Evolutionary conservation across 2,329 filamentous ascomycete species (phyloP), one percentile per base, ranked within the genome.

Genomic region (Penicillium sp.): DNA sequence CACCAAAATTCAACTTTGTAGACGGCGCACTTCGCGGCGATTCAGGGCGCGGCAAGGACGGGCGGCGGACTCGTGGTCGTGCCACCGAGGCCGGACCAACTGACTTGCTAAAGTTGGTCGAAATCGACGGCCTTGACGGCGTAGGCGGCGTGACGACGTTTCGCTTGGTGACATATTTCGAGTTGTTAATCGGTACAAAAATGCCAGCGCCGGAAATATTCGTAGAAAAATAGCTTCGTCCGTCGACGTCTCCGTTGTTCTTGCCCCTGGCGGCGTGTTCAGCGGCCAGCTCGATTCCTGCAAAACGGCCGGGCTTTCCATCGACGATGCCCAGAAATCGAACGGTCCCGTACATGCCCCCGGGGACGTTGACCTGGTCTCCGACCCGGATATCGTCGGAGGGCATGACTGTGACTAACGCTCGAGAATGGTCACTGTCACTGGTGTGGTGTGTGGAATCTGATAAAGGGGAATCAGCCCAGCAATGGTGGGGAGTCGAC

Each of bases 191-290:
- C 3, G 94, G 94, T 14, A 99, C 81, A 70, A 99, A 99, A 67
- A 99, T 97, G 59, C 94, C 94, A 2, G 94, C 86, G 60, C 91
- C 91, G 0, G 90, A 83, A 21, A 87, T 76, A 3, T 82, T 81
- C 11, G 94, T 96, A 35, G 79, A 81, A 71, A 99, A 99, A 75
- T 99, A 99, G 56, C 78, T 78, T 58, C 78, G 79, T 42, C 93
- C 94, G 64, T 97, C 93, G 55, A 97, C 94, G 72, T 96, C 92
- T 61, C 94, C 94, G 66, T 84, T 95, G 69, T 99, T 99, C 80
- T 99, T 99, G 33, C 94, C 94, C 68, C 88, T 84, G 52, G 81
- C 74, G 33, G 91, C 89, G 77, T 88, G 95, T 63, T 96, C 89
- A 53, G 83, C 79, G 66, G 87, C 85, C 61, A 99, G 80, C 74